These are phyloP conservation scores for Suillus discolor DNA, from an alignment of 768 basidiomycete genomes.

Conservation along the genomic window DNA sequence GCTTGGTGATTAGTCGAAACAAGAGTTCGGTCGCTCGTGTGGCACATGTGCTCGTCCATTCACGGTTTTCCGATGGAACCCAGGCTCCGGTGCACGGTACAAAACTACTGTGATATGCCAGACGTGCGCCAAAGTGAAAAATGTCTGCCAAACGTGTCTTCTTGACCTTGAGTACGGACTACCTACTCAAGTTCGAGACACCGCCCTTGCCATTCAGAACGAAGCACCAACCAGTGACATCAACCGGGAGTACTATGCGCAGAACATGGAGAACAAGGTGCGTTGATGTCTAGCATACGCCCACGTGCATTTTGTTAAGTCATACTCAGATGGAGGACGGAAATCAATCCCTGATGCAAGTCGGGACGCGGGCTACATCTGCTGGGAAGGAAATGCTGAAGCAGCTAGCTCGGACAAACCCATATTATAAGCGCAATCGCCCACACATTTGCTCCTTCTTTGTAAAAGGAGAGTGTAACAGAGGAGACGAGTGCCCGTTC, in stretches of 20 bases:
- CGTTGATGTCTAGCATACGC: neutral
- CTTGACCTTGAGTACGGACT: conserved; percentile 95
- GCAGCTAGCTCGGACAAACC: conserved; percentile 90
- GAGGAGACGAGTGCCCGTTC: conserved; percentile 93
- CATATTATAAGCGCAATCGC: conserved; percentile 95
- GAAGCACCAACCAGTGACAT: conserved; percentile 96
- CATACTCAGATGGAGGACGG: conserved; percentile 62
- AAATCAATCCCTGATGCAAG: conserved; percentile 62
- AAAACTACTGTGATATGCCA: conserved; percentile 98
- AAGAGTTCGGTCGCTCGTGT: conserved; percentile 94
- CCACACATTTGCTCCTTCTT: conserved; percentile 96
- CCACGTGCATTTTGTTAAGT: neutral
- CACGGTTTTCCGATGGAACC: conserved; percentile 98
- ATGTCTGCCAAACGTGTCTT: conserved; percentile 97
- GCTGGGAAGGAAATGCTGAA: conserved; percentile 98
- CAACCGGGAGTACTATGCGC: conserved; percentile 93
- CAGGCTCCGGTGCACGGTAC: conserved; percentile 89
- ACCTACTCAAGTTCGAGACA: conserved; percentile 96
- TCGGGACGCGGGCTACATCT: conserved; percentile 60
- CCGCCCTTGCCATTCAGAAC: conserved; percentile 81
- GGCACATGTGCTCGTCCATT: conserved; percentile 97
- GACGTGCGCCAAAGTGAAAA: conserved; percentile 95
- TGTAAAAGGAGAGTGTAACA: conserved; percentile 91
- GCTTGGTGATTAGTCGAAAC: conserved; percentile 74
- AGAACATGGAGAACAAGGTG: conserved; percentile 88